A percentile compares a stretch with the other conserved stretches of the same genome.
These are phyloP conservation scores for Blumeria hordei DNA, from an alignment of 2,329 filamentous ascomycete genomes.

Conservation along the genomic window DNA sequence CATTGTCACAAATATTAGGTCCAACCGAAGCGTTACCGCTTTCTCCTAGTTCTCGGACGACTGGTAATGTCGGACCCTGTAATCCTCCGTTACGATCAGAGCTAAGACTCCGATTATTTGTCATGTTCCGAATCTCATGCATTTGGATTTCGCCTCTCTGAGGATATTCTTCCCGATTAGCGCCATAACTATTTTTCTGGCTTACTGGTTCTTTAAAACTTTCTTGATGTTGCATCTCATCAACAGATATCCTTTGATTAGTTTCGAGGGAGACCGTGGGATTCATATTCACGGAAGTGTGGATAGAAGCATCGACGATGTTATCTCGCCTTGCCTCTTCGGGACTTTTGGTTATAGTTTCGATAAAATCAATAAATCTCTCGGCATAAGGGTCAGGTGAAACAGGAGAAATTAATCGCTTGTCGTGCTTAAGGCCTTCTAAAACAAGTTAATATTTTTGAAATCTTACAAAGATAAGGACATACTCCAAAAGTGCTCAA, in stretches of 20 bases:
- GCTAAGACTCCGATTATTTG: conserved; percentile 29
- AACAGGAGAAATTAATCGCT: conserved; percentile 75
- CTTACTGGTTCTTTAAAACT: conserved; percentile 8
- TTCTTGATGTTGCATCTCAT: conserved; percentile 2
- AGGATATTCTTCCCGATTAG: conserved; percentile 9
- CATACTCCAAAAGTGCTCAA: conserved; percentile 74
- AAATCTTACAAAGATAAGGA: not conserved
- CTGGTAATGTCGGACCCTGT: conserved; percentile 41
- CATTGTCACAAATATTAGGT: conserved; percentile 22
- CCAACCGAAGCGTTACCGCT: conserved; percentile 38
- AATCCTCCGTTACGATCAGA: conserved; percentile 28
- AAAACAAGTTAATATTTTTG: conserved; percentile 7
- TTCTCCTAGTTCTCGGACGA: conserved; percentile 80
- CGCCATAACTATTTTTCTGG: conserved; percentile 12
- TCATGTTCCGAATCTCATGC: conserved; percentile 19
- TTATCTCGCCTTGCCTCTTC: conserved; percentile 57
- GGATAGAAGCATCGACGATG: conserved; percentile 4
- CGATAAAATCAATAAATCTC: conserved; percentile 80
- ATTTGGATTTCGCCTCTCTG: conserved; percentile 7
- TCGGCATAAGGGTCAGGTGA: conserved; percentile 81
- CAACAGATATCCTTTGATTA: too few species aligned
- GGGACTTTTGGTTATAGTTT: conserved; percentile 66
- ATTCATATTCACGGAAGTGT: conserved; percentile 3
- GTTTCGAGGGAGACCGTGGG: too few species aligned
- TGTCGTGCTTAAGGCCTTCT: conserved; percentile 60